These are phyloP conservation scores for Salix suchowensis DNA, from an alignment of 345 rosid genomes.

Conservation along the genomic window DNA sequence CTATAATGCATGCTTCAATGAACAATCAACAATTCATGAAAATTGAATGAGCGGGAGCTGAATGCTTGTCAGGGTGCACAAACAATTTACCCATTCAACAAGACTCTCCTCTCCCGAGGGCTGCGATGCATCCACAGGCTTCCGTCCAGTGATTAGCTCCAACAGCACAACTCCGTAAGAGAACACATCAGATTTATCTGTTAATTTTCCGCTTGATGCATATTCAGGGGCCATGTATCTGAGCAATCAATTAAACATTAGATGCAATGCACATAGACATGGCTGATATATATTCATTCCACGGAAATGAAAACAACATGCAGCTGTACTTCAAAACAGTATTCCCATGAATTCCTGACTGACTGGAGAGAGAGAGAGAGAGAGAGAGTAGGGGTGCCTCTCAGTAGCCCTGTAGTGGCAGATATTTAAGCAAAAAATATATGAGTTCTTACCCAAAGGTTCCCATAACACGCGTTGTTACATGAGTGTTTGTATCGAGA, in stretches of 20 bases:
- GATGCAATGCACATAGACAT: constrained; percentile 3
- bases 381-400: not conserved
- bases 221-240: constrained; percentile 99
- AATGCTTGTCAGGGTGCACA: not conserved
- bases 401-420: not conserved
- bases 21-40: not conserved
- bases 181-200: constrained; percentile 92
- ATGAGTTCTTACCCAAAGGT: constrained; percentile 72
- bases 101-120: constrained; percentile 93
- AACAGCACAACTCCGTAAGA: constrained; percentile 91
- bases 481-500: constrained; percentile 75
- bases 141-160: constrained; percentile 93
- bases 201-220: constrained; percentile 92
- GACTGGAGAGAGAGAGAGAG: not conserved
- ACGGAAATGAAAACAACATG: not conserved
- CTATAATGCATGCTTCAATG: not conserved
- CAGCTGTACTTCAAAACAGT: not conserved
- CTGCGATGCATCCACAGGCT: constrained; percentile 86
- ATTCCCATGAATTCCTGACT: not conserved
- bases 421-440: constrained; percentile 5
- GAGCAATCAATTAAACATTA: constrained; percentile 19
- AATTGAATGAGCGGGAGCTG: not conserved
- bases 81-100: constrained; percentile 79
- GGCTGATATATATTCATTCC: not conserved
- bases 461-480: constrained; percentile 96